Conservation (phyloP, 176 grass and related monocot genomes). For the Musa acuminata region DNA sequence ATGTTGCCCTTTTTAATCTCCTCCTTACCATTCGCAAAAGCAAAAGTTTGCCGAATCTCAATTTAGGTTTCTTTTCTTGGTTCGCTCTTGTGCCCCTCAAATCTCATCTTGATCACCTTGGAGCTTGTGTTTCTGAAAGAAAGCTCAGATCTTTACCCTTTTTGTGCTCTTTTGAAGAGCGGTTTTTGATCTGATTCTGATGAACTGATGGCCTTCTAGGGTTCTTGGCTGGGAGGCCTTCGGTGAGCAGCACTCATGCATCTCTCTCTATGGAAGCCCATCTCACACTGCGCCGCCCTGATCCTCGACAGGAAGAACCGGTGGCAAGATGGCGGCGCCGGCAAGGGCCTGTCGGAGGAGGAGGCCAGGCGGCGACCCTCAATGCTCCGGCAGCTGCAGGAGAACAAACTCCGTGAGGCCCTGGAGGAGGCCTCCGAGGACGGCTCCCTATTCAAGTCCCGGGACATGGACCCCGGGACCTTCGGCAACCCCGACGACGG, state of each 20-base stretch:
- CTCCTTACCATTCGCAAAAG: not conserved
- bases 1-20: not conserved
- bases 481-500: slow-evolving; percentile 34
- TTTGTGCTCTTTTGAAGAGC: slow-evolving; percentile 3
- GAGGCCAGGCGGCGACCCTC: slow-evolving; percentile 30
- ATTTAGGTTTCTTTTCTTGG: not conserved
- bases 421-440: slow-evolving; percentile 95
- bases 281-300: slow-evolving; percentile 84
- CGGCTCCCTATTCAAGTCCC: slow-evolving; percentile 75
- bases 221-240: not conserved
- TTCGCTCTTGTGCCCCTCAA: not conserved
- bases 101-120: not conserved
- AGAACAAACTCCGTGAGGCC: slow-evolving; percentile 87
- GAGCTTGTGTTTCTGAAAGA: not conserved
- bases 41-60: slow-evolving; percentile 6
- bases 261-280: slow-evolving; percentile 94
- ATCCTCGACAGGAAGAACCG: slow-evolving; percentile 67
- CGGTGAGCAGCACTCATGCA: slow-evolving; percentile 42
- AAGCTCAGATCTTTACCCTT: not conserved
- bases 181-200: slow-evolving; percentile 19
- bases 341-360: slow-evolving; percentile 27
- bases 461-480: slow-evolving; percentile 38
- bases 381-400: slow-evolving; percentile 74
- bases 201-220: slow-evolving; percentile 41
- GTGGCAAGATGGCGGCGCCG: slow-evolving; percentile 25